These are phyloP conservation scores for Paraconiothyrium sp. DNA, from an alignment of 2,329 filamentous ascomycete species.

Conservation along the genomic window DNA sequence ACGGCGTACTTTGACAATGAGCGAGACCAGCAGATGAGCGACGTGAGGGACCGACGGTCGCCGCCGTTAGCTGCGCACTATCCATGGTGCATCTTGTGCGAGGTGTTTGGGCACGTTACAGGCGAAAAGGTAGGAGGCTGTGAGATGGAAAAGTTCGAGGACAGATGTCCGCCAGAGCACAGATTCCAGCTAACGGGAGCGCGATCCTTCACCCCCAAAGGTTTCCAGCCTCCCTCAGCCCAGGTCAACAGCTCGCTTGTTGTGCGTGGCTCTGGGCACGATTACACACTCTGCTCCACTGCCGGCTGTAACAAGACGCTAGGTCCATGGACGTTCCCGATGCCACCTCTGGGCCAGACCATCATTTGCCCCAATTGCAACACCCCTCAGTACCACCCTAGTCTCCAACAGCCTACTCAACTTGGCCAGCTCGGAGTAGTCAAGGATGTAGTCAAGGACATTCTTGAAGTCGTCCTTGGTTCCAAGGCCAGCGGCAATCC, in stretches of 20 bases:
- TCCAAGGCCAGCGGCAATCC: neutral
- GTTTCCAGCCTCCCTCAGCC: neutral
- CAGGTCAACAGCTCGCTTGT: neutral
- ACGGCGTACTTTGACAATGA: slow-evolving; percentile 10
- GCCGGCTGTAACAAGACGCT: slow-evolving; percentile 3
- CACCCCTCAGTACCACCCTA: slow-evolving; percentile 8
- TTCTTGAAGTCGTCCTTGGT: neutral
- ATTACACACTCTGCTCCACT: neutral
- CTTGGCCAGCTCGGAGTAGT: neutral
- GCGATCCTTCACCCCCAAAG: neutral
- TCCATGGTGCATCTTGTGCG: slow-evolving; percentile 24
- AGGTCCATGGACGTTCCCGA: slow-evolving; percentile 6
- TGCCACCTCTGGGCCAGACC: neutral
- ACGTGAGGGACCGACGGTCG: neutral
- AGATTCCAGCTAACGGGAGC: neutral
- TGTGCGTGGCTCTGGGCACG: neutral
- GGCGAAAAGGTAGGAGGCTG: neutral
- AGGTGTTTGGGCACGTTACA: slow-evolving; percentile 21
- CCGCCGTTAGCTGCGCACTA: slow-evolving; percentile 13
- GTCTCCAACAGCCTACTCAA: neutral
- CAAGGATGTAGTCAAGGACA: neutral
- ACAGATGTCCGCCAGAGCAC: slow-evolving; percentile 8
- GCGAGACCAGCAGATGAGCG: slow-evolving; percentile 4
- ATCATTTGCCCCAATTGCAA: slow-evolving; percentile 16
- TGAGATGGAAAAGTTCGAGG: slow-evolving; percentile 6